A percentile compares a stretch with the other conserved stretches of the same genome.
Evolutionary conservation across 345 rosid species (phyloP).

Genomic region (Hirschfeldia incana): DNA sequence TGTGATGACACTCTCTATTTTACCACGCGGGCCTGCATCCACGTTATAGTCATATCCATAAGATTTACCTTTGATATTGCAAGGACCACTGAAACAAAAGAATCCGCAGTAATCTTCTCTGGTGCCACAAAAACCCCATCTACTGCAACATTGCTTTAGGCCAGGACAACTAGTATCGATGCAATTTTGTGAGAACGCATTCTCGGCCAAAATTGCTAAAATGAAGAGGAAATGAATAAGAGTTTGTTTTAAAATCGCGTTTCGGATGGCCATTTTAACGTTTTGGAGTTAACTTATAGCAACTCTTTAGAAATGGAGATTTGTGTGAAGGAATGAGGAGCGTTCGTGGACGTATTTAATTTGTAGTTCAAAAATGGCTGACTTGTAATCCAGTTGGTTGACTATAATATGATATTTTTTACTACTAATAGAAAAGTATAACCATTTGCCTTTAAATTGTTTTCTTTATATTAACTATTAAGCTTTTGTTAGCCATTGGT

Average conservation of each 20-base stretch:
- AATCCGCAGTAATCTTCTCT: slow-evolving; percentile 19
- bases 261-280: slow-evolving; percentile 10
- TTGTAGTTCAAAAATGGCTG: neutral
- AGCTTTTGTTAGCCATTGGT: neutral
- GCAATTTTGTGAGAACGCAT: slow-evolving; percentile 24
- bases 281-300: neutral
- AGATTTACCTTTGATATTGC: slow-evolving; percentile 17
- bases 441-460: neutral
- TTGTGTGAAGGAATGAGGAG: neutral
- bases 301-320: neutral
- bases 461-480: neutral
- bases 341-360: slow-evolving; percentile 7
- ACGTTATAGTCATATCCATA: slow-evolving; percentile 31
- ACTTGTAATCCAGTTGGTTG: neutral
- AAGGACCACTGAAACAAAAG: slow-evolving; percentile 31
- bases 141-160: slow-evolving; percentile 32
- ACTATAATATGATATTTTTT: neutral
- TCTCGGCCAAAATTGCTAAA: neutral
- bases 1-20: slow-evolving; percentile 48
- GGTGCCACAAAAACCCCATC: slow-evolving; percentile 32
- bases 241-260: neutral
- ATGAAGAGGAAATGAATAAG: neutral
- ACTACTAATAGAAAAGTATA: neutral
- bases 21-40: slow-evolving; percentile 23
- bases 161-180: slow-evolving; percentile 20